These are phyloP conservation scores for Cladobotryum protrusum DNA, from an alignment of 2,329 filamentous ascomycete genomes.

Conservation along the genomic window DNA sequence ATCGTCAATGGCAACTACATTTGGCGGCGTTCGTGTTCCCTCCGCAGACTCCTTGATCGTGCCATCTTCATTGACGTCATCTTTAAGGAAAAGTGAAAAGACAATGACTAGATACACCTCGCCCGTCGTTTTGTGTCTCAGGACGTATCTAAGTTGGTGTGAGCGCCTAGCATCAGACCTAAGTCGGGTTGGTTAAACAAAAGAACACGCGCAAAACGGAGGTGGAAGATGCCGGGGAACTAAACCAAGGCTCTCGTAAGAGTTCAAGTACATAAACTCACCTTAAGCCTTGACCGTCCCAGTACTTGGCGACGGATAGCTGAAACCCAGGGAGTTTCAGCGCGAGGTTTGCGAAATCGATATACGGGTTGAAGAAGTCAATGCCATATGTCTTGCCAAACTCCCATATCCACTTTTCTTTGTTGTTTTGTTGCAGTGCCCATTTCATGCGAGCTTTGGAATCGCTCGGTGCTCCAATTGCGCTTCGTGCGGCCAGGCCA, in stretches of 20 bases:
- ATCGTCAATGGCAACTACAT: constrained; percentile 16
- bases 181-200: constrained; percentile 16
- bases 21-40: constrained; percentile 17
- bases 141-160: constrained; percentile 83
- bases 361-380: constrained; percentile 84
- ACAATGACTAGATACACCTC: constrained; percentile 74
- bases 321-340: constrained; percentile 67
- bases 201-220: constrained; percentile 1
- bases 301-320: constrained; percentile 68
- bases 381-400: constrained; percentile 47
- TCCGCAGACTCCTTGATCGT: constrained; percentile 40
- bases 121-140: constrained; percentile 71
- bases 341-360: constrained; percentile 74
- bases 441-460: constrained; percentile 53
- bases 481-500: constrained; percentile 40
- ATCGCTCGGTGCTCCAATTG: constrained; percentile 45
- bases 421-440: constrained; percentile 45
- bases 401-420: constrained; percentile 49
- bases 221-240: background rate
- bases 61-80: constrained; percentile 56
- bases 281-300: constrained; percentile 73
- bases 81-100: constrained; percentile 69
- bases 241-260: background rate
- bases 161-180: constrained; percentile 51
- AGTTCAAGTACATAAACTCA: constrained; percentile 37